Base-by-base conservation (phyloP, 495 filamentous ascomycete species). In the Neurospora sp. region DNA sequence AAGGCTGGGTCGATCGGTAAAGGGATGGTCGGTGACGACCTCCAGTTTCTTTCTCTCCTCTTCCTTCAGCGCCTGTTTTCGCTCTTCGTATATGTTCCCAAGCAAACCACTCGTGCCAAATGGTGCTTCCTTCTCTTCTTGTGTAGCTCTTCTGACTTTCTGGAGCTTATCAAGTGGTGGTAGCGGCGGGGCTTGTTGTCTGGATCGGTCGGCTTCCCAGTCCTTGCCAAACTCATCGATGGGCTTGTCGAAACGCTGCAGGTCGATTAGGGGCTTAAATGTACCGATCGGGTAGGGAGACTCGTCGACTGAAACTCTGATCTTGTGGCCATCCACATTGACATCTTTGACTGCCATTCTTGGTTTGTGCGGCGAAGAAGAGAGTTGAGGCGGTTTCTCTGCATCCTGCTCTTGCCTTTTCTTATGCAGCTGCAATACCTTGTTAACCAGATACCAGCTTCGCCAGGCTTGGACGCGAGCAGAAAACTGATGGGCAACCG, bases 361-460 rank as follows among this genome's bases (percentile, higher is more conserved):
- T 19, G 81, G 75, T 7, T 76, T 45, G 39, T 77, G 73, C 8
- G 62, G 69, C 15, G 54, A 34, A 19, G 54, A 34, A 34, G 54
- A 66, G 15, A 78, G 78, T 62, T 79, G 78, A 34, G 81, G 78
- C 8, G 80, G 76, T 24, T 77, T 73, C 24, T 80, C 79, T 24
- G 79, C 74, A n/a, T 77, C 70, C 37, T 75, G 31, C 40, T 70
- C 15, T 24, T 74, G 40, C 69, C 39, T 59, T 66, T 76, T 69
- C 21, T 70, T 66, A 19, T 74, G 69, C 34, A 79, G 36, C 69
- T 77, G 28, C 36, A 79, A 74, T 69, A 59, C 78, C 76, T 71
- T 81, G 78, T 91, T 89, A 38, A 93, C 89, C 28, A 97, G 78
- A 79, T 97, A 96, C 94, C 94, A 93, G 80, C 92, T 94, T 72